phyloP scores from a whole-genome alignment of 2,329 filamentous ascomycete species.

The Sclerotiophoma versabilis region DNA sequence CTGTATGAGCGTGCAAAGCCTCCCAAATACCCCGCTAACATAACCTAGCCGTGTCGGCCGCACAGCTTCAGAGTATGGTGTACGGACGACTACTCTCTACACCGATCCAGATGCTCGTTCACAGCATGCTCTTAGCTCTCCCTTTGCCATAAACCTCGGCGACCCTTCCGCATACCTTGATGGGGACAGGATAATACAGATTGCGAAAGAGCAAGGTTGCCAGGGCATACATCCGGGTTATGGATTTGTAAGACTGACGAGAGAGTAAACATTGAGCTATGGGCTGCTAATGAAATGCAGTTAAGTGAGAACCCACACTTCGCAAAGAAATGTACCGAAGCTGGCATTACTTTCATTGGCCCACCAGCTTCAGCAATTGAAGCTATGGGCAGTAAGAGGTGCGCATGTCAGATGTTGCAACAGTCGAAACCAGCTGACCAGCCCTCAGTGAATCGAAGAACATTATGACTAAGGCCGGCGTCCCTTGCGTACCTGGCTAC shows the following conservation, averaged over 20 bases:
- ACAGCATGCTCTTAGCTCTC: constrained; percentile 87
- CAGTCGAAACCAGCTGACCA: constrained; percentile 15
- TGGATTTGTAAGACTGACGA: constrained; percentile 67
- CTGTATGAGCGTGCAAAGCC: constrained; percentile 57
- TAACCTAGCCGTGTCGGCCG: constrained; percentile 74
- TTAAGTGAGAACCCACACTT: constrained; percentile 93
- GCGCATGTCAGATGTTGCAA: constrained; percentile 12
- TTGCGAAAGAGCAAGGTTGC: constrained; percentile 86
- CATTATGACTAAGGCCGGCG: constrained; percentile 94
- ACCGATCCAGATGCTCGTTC: constrained; percentile 87
- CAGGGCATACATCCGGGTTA: constrained; percentile 95
- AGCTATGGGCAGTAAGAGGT: constrained; percentile 90
- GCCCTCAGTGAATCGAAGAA: constrained; percentile 76
- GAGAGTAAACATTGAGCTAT: background rate
- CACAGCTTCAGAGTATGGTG: constrained; percentile 87
- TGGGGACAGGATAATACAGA: constrained; percentile 86
- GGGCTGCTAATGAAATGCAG: constrained; percentile 29
- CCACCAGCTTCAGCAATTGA: constrained; percentile 80
- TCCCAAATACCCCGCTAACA: constrained; percentile 10
- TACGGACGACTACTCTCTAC: constrained; percentile 92
- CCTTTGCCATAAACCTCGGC: constrained; percentile 83
- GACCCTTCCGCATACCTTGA: constrained; percentile 88
- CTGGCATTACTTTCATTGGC: constrained; percentile 92
- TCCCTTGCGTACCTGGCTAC: constrained; percentile 95
- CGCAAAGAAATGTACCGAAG: constrained; percentile 84